These are phyloP conservation scores for Boletus chippewaensis DNA, from an alignment of 1,284 basidiomycete genomes.

Conservation along the genomic window DNA sequence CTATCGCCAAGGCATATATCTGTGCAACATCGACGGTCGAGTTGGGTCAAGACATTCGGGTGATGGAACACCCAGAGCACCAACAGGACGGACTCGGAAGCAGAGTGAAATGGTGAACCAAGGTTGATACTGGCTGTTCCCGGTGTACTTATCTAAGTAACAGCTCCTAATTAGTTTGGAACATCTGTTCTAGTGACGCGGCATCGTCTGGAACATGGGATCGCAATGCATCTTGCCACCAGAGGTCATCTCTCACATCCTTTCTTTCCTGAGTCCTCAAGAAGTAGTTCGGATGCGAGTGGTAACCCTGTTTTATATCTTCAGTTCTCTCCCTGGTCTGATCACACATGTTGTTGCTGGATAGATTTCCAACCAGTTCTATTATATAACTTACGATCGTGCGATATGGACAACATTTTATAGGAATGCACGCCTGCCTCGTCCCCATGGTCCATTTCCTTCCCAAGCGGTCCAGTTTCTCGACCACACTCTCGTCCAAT, in stretches of 20 bases:
- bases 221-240: background rate
- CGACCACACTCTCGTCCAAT: background rate
- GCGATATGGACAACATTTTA: background rate
- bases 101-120: slow-evolving; percentile 43
- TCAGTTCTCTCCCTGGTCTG: background rate
- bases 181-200: too few species aligned
- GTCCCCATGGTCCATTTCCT: background rate
- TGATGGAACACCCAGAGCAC: slow-evolving; percentile 46
- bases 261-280: background rate
- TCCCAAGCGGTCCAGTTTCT: background rate
- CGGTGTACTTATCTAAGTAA: too few species aligned
- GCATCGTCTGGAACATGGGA: too few species aligned
- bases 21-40: slow-evolving; percentile 12
- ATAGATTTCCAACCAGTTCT: background rate
- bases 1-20: slow-evolving; percentile 50
- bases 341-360: too few species aligned
- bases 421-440: background rate
- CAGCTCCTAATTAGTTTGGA: too few species aligned
- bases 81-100: slow-evolving; percentile 43
- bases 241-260: background rate
- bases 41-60: slow-evolving; percentile 42
- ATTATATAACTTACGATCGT: background rate
- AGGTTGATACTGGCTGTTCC: too few species aligned
- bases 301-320: background rate
- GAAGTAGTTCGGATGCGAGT: background rate